Conservation (phyloP, 148 eudicot genomes). For the Agrostemma githago region DNA sequence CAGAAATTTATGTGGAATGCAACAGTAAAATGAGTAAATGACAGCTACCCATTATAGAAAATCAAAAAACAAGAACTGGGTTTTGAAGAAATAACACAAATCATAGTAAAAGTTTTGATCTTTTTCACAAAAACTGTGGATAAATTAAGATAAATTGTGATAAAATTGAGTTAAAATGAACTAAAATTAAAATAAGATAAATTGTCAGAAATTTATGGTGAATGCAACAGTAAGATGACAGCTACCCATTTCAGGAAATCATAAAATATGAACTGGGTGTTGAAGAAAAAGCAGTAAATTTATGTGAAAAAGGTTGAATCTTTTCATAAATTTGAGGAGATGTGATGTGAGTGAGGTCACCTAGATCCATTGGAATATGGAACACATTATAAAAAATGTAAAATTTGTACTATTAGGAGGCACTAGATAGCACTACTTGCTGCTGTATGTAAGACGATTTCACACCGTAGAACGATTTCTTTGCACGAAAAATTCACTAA, state of each 20-base stretch:
- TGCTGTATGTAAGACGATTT: no score
- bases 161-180: slow-evolving; percentile 1
- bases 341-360: background rate
- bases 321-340: slow-evolving; percentile 5
- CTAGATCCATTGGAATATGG: slow-evolving; percentile 17
- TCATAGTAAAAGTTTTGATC: background rate
- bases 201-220: slow-evolving; percentile 2
- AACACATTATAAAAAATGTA: background rate
- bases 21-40: slow-evolving; percentile 27
- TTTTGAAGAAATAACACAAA: slow-evolving; percentile 12
- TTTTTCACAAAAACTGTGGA: background rate
- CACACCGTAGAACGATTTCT: no score
- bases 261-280: slow-evolving; percentile 24
- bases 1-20: slow-evolving; percentile 13
- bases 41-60: slow-evolving; percentile 26
- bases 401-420: background rate
- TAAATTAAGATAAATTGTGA: no score
- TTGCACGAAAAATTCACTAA: no score
- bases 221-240: slow-evolving; percentile 30
- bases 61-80: slow-evolving; percentile 25
- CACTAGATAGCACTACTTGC: background rate
- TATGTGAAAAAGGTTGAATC: slow-evolving; percentile 6
- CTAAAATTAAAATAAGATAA: no score
- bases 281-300: slow-evolving; percentile 11
- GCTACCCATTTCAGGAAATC: slow-evolving; percentile 23